phyloP scores from a whole-genome alignment of 2,329 filamentous ascomycete genomes.

The Talaromyces sp. region DNA sequence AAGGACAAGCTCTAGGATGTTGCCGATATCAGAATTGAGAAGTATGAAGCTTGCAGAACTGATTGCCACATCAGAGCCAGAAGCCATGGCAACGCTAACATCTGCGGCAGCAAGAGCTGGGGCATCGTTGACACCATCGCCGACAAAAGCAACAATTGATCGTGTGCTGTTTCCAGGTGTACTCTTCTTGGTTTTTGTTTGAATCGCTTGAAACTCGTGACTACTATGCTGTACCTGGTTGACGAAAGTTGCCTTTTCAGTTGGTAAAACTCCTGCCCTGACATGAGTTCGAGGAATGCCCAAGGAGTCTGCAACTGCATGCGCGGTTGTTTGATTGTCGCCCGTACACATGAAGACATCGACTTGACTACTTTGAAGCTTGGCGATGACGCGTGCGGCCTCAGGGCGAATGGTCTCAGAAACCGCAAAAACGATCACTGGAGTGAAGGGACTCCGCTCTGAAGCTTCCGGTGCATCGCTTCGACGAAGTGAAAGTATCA shows the following conservation, averaged over 20 bases:
- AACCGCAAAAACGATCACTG: slow-evolving; percentile 68
- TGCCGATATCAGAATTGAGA: slow-evolving; percentile 66
- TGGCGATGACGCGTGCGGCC: slow-evolving; percentile 60
- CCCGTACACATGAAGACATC: slow-evolving; percentile 90
- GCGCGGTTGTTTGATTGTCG: slow-evolving; percentile 78
- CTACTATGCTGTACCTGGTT: slow-evolving; percentile 31
- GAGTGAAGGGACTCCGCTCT: slow-evolving; percentile 30
- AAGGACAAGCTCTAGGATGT: slow-evolving; percentile 69
- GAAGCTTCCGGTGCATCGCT: not conserved
- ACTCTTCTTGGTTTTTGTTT: not conserved
- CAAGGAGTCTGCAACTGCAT: slow-evolving; percentile 70
- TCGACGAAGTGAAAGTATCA: slow-evolving; percentile 41
- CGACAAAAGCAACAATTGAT: slow-evolving; percentile 72
- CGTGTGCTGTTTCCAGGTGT: slow-evolving; percentile 17
- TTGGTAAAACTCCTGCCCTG: slow-evolving; percentile 81
- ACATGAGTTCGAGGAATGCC: slow-evolving; percentile 72
- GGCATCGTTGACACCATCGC: slow-evolving; percentile 85
- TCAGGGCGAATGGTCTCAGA: slow-evolving; percentile 78
- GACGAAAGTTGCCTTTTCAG: slow-evolving; percentile 63
- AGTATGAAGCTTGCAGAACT: slow-evolving; percentile 79
- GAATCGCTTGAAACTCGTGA: not conserved
- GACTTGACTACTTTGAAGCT: slow-evolving; percentile 63
- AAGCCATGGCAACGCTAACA: slow-evolving; percentile 76
- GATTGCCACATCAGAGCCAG: slow-evolving; percentile 77
- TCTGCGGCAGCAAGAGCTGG: slow-evolving; percentile 77